These are phyloP conservation scores for Penicillium herquei DNA, from an alignment of 495 filamentous ascomycete species.

Conservation along the genomic window DNA sequence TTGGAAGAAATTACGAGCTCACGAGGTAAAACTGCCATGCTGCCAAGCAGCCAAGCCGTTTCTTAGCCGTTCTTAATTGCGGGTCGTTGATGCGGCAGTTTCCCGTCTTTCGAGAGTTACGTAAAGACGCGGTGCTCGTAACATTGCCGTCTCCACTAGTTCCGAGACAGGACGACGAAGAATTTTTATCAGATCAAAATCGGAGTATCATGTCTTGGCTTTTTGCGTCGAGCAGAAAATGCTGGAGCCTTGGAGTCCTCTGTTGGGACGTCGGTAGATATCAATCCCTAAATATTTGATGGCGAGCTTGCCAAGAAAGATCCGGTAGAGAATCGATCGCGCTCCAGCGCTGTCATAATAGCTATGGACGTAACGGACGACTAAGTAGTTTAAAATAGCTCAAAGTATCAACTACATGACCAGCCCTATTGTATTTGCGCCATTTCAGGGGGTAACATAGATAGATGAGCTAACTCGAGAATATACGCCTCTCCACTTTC, in stretches of 20 bases:
- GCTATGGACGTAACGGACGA: no score
- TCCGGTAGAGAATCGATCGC: no score
- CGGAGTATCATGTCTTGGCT: background rate
- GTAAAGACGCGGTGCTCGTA: background rate
- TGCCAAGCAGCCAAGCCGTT: conserved; percentile 1
- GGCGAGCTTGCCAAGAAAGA: no score
- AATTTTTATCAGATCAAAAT: conserved; percentile 3
- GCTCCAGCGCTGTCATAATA: no score
- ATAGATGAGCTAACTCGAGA: no score
- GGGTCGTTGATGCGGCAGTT: background rate
- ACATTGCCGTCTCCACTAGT: background rate
- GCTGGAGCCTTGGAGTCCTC: background rate
- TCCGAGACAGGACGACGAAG: background rate
- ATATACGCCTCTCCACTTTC: no score
- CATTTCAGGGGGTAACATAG: no score
- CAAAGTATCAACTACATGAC: no score
- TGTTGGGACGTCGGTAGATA: no score
- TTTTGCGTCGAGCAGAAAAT: background rate
- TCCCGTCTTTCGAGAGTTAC: background rate
- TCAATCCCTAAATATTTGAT: no score
- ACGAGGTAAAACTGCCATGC: background rate
- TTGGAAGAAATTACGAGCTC: background rate
- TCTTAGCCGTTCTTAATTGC: background rate
- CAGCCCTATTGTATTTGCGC: no score
- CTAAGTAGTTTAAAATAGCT: no score